Evolutionary conservation across 768 basidiomycete species (phyloP).

Genomic region (Trametes cubensis): DNA sequence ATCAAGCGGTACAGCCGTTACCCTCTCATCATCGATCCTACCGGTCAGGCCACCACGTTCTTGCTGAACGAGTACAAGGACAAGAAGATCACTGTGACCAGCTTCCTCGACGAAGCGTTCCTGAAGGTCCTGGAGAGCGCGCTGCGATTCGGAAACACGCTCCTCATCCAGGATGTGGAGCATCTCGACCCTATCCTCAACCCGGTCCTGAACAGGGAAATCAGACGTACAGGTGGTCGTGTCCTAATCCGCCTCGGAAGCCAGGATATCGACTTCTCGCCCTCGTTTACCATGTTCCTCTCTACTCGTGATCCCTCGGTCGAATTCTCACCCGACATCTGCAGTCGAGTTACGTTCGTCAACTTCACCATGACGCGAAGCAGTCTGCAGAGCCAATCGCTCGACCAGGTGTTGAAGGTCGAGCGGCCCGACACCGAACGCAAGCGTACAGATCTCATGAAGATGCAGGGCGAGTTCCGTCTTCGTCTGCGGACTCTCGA

Average conservation of each 20-base stretch:
- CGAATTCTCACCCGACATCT: constrained; percentile 98
- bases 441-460: constrained; percentile 95
- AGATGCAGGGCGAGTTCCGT: constrained; percentile 97
- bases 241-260: constrained; percentile 95
- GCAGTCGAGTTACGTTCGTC: constrained; percentile 94
- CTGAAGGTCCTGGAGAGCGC: constrained; percentile 97
- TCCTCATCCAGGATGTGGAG: constrained; percentile 97
- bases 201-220: constrained; percentile 95
- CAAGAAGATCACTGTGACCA: constrained; percentile 96
- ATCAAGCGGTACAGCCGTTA: constrained; percentile 97
- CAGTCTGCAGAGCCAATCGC: constrained; percentile 96
- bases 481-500: constrained; percentile 91
- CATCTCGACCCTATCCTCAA: constrained; percentile 97
- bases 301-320: constrained; percentile 96
- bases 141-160: constrained; percentile 96
- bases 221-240: constrained; percentile 93
- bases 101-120: constrained; percentile 98
- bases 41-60: constrained; percentile 95
- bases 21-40: constrained; percentile 96
- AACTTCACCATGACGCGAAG: constrained; percentile 99
- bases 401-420: constrained; percentile 95
- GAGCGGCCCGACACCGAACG: constrained; percentile 96
- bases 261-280: constrained; percentile 99
- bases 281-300: constrained; percentile 99
- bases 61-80: constrained; percentile 93